Conservation (phyloP, 352 stramenopile species). For the Globisporangium spinosum region DNA sequence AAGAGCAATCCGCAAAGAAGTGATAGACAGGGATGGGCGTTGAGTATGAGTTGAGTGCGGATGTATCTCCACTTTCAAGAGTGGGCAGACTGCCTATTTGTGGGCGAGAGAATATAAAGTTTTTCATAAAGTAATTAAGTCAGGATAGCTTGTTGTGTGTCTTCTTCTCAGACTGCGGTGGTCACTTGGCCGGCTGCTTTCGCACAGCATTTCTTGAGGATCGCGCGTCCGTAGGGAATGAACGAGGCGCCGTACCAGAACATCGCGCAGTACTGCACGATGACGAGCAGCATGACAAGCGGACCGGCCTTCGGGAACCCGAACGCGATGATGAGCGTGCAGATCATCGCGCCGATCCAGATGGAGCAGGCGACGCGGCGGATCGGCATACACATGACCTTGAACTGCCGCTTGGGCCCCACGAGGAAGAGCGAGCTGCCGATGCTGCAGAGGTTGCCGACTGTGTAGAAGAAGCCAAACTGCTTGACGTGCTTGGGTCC, state of each 20-base stretch:
- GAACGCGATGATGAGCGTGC: conserved; percentile 74
- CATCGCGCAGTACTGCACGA: conserved; percentile 79
- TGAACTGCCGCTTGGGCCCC: conserved; percentile 58
- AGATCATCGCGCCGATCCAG: conserved; percentile 72
- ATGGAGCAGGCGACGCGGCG: conserved; percentile 74
- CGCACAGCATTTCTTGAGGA: conserved; percentile 67
- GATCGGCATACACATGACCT: conserved; percentile 85
- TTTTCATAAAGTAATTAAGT: conserved; percentile 4
- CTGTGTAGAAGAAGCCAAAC: conserved; percentile 86
- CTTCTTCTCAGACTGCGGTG: conserved; percentile 22
- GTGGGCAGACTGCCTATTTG: neutral
- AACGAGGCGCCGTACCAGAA: conserved; percentile 83
- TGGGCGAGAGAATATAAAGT: neutral
- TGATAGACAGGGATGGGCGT: neutral
- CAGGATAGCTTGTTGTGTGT: neutral
- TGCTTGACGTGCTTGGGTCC: conserved; percentile 77
- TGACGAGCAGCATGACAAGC: conserved; percentile 68
- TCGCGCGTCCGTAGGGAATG: conserved; percentile 72
- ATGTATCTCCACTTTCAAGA: neutral
- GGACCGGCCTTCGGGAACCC: conserved; percentile 62
- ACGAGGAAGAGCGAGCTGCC: conserved; percentile 79
- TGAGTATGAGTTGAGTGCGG: neutral
- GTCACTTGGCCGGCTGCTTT: conserved; percentile 52
- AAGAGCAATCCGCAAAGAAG: conserved; percentile 29
- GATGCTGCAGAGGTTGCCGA: conserved; percentile 78